phyloP scores from a whole-genome alignment of 169 alveolate species.

The Plasmodium adleri region DNA sequence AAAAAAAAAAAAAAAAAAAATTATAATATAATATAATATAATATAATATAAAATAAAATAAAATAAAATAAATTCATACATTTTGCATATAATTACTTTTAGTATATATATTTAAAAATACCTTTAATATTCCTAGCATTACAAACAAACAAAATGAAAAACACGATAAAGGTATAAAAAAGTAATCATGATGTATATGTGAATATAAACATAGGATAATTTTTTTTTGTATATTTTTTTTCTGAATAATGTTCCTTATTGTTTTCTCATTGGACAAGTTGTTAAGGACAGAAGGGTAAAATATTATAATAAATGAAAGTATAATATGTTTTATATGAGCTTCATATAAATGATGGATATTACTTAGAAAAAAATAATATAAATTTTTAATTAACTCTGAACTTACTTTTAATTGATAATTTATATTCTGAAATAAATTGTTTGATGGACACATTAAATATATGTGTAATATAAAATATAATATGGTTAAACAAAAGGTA shows the following conservation, averaged over 20 bases:
- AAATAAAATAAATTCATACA: background rate
- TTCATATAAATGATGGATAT: conserved; percentile 32
- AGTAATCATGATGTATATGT: conserved; percentile 35
- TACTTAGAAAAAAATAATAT: conserved; percentile 1
- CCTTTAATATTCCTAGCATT: conserved; percentile 52
- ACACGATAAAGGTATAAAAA: conserved; percentile 29
- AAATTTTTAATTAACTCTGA: conserved; percentile 9
- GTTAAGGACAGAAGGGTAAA: conserved; percentile 24
- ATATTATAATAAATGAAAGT: conserved; percentile 26
- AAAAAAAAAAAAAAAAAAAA: background rate
- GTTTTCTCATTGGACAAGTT: conserved; percentile 22
- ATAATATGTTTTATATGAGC: conserved; percentile 39
- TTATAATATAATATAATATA: background rate
- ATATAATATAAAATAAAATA: background rate
- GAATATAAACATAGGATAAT: conserved; percentile 63
- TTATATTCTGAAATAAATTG: conserved; percentile 32
- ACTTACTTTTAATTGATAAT: conserved; percentile 29
- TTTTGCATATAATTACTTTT: background rate
- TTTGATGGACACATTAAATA: conserved; percentile 61
- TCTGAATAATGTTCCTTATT: conserved; percentile 7
- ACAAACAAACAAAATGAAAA: conserved; percentile 42
- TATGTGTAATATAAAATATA: conserved; percentile 40
- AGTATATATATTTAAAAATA: background rate
- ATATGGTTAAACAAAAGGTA: conserved; percentile 11
- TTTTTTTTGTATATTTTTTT: conserved; percentile 48